A percentile compares a stretch with the other conserved stretches of the same genome.
phyloP scores from a whole-genome alignment of 2,329 filamentous ascomycete species.

The Sporothrix sp. region DNA sequence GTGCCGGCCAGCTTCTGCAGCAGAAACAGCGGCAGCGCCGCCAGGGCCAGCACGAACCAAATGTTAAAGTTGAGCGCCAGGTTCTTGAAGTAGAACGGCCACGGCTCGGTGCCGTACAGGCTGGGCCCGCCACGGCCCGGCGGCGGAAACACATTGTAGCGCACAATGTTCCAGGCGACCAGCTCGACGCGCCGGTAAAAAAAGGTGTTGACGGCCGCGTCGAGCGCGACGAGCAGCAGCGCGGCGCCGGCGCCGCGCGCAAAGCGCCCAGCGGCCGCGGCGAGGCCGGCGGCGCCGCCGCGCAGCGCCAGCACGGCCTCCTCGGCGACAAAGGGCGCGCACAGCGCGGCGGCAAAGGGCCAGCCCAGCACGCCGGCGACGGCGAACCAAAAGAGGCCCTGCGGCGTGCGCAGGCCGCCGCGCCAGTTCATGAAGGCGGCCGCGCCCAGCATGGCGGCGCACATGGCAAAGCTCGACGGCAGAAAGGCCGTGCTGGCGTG shows the following conservation, averaged over 20 bases:
- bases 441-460: conserved; percentile 75
- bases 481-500: conserved; percentile 80
- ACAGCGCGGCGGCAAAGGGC: conserved; percentile 83
- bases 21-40: conserved; percentile 64
- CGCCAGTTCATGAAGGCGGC: conserved; percentile 87
- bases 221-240: conserved; percentile 47
- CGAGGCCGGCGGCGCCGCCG: conserved; percentile 48
- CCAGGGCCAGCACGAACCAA: conserved; percentile 75
- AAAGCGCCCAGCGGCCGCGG: conserved; percentile 51
- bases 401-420: conserved; percentile 66
- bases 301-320: conserved; percentile 49
- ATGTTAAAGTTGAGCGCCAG: conserved; percentile 89
- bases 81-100: conserved; percentile 94
- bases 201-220: conserved; percentile 65
- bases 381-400: conserved; percentile 85
- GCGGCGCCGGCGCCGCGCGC: conserved; percentile 58
- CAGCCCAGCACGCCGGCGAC: conserved; percentile 79
- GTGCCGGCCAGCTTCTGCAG: conserved; percentile 58
- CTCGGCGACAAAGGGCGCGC: conserved; percentile 70
- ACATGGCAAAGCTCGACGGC: conserved; percentile 96
- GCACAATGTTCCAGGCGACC: conserved; percentile 85
- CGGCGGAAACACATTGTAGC: conserved; percentile 86
- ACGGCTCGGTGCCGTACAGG: conserved; percentile 91
- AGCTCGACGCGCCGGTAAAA: conserved; percentile 74
- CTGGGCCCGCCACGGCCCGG: conserved; percentile 72